Evolutionary conservation across 2,329 filamentous ascomycete genomes (phyloP).

Genomic region (Diaporthe amygdali): DNA sequence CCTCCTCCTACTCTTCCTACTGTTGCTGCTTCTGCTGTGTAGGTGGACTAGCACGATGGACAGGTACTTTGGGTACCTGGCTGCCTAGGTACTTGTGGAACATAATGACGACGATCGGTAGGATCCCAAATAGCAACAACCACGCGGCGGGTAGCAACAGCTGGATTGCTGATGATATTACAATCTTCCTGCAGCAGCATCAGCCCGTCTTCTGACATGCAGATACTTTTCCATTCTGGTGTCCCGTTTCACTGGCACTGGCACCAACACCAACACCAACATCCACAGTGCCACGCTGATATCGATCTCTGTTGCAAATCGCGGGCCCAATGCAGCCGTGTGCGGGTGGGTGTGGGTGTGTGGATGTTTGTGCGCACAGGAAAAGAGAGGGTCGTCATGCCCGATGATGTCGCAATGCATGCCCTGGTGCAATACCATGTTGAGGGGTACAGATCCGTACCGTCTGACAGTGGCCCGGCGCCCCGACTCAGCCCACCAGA

Average conservation of each 20-base stretch:
- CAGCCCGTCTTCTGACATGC: conserved; percentile 6
- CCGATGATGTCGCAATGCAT: conserved; percentile 22
- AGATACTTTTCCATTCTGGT: too few relatives aligned
- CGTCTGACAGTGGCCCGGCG: too few relatives aligned
- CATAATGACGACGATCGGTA: neutral
- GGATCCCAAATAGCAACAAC: conserved; percentile 7
- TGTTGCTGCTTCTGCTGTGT: too few relatives aligned
- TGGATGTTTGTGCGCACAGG: neutral
- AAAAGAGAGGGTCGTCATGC: neutral
- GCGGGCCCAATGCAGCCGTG: neutral
- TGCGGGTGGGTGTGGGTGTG: neutral
- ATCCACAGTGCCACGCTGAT: too few relatives aligned
- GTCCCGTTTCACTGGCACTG: too few relatives aligned
- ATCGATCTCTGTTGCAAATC: neutral
- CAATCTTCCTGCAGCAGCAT: neutral
- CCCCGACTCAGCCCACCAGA: conserved; percentile 10
- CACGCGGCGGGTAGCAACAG: neutral
- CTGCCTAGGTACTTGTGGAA: too few relatives aligned
- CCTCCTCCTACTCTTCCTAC: too few relatives aligned
- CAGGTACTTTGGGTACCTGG: neutral
- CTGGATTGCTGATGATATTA: neutral
- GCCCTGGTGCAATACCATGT: neutral
- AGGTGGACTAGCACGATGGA: too few relatives aligned
- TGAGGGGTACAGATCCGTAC: conserved; percentile 4
- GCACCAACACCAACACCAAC: too few relatives aligned